A percentile compares a stretch with the other conserved stretches of the same genome.
Conservation (phyloP, 352 stramenopile species). For the Phytopythium cucurbitacearum region DNA sequence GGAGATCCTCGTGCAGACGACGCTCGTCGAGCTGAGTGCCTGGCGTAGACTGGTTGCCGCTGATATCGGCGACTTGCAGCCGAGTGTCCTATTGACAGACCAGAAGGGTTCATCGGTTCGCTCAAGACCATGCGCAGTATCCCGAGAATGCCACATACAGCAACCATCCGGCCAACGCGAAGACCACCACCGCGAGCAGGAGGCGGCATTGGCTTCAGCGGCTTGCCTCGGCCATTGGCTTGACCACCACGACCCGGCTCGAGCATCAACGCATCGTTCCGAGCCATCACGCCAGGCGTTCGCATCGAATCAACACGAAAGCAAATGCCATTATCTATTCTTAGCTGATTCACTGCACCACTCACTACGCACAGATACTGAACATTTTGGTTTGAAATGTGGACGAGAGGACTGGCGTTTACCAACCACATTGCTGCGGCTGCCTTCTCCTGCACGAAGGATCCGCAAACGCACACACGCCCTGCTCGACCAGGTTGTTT, state of each 20-base stretch:
- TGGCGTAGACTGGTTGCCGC: constrained; percentile 12
- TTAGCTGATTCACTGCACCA: not conserved
- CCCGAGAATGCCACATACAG: constrained; percentile 17
- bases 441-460: constrained; percentile 29
- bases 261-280: not conserved
- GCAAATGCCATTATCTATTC: not conserved
- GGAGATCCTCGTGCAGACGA: constrained; percentile 51
- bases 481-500: constrained; percentile 24
- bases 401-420: constrained; percentile 22
- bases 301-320: not conserved
- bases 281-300: not conserved
- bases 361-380: not conserved
- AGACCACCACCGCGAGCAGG: constrained; percentile 24
- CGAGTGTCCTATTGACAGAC: constrained; percentile 2
- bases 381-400: constrained; percentile 13
- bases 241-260: not conserved
- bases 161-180: constrained; percentile 51
- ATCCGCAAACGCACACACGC: constrained; percentile 18
- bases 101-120: not conserved
- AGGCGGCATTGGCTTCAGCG: constrained; percentile 5
- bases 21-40: constrained; percentile 44
- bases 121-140: too few species aligned
- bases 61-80: constrained; percentile 10
- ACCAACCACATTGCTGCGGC: constrained; percentile 69
- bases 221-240: not conserved